phyloP scores from a whole-genome alignment of 768 basidiomycete species.

The Lyophyllum decastes region DNA sequence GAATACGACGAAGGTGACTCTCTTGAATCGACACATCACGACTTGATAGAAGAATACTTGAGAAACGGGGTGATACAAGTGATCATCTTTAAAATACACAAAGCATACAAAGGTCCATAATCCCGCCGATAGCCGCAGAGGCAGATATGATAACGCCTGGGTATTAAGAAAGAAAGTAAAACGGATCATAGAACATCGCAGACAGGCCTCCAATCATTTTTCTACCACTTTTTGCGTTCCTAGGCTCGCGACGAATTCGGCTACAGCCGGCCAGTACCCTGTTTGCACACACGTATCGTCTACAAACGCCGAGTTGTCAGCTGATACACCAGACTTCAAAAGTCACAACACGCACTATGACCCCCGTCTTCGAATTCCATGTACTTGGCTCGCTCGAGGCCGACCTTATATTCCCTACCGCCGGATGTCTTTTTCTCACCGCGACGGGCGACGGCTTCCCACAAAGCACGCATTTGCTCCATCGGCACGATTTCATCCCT shows the following conservation, averaged over 20 bases:
- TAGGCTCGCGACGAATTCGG: constrained; percentile 55
- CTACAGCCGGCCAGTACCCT: constrained; percentile 55
- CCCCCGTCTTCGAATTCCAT: constrained; percentile 54
- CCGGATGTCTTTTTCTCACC: constrained; percentile 44
- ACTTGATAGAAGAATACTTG: background rate
- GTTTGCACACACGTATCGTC: constrained; percentile 58
- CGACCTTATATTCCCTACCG: constrained; percentile 44
- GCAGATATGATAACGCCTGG: background rate
- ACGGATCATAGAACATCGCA: background rate
- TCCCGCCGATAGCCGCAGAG: background rate
- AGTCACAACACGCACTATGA: constrained; percentile 47
- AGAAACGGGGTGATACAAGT: background rate
- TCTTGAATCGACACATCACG: too few species aligned
- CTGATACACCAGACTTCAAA: background rate
- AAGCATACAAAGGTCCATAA: background rate
- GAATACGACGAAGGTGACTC: too few species aligned
- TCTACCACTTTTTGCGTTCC: constrained; percentile 83
- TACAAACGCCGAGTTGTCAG: constrained; percentile 19
- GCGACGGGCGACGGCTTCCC: constrained; percentile 60
- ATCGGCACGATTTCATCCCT: constrained; percentile 75
- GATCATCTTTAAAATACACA: background rate
- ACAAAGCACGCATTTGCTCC: constrained; percentile 74
- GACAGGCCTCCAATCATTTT: constrained; percentile 12
- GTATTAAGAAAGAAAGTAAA: background rate
- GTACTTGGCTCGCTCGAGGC: constrained; percentile 54